Percentiles rank a stretch among this genome's conserved stretches.
phyloP scores from a whole-genome alignment of 2,329 filamentous ascomycete species.

The Fusarium decemcellulare region DNA sequence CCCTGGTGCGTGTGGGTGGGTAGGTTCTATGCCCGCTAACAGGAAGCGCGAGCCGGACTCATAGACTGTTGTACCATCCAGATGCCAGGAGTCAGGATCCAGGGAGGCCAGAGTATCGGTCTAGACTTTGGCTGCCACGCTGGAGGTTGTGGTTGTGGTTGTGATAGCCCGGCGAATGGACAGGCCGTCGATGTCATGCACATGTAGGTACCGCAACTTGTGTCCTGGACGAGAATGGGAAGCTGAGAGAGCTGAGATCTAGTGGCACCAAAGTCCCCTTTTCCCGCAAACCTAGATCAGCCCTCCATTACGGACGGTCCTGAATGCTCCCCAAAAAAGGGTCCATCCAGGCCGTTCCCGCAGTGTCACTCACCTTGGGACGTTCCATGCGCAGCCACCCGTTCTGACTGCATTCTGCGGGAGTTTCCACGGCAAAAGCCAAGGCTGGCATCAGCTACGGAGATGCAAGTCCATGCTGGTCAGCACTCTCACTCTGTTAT shows the following conservation, averaged over 20 bases:
- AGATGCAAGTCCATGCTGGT: too few relatives aligned
- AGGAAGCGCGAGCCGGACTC: neutral
- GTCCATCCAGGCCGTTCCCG: constrained; percentile 14
- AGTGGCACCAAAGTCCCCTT: constrained; percentile 1
- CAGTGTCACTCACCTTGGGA: neutral
- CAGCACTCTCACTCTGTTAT: too few relatives aligned
- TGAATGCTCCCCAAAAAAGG: neutral
- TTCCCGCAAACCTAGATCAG: neutral
- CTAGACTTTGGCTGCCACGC: too few relatives aligned
- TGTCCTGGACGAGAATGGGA: neutral
- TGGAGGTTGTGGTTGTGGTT: too few relatives aligned
- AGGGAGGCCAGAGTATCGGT: too few relatives aligned
- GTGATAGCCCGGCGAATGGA: too few relatives aligned
- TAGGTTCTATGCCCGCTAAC: neutral
- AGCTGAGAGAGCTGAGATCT: neutral
- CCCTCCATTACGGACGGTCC: constrained; percentile 4
- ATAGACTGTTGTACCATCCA: constrained; percentile 15
- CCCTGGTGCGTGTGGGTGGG: constrained; percentile 12
- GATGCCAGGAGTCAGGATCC: neutral
- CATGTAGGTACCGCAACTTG: neutral
- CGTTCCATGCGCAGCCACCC: constrained; percentile 6
- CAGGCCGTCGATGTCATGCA: too few relatives aligned
- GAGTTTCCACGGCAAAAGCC: neutral
- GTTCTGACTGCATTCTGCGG: neutral
- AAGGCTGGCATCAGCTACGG: neutral